A percentile compares a stretch with the other conserved stretches of the same genome.
These are phyloP conservation scores for Gentiana straminea DNA, from an alignment of 257 asterid genomes.

Conservation along the genomic window DNA sequence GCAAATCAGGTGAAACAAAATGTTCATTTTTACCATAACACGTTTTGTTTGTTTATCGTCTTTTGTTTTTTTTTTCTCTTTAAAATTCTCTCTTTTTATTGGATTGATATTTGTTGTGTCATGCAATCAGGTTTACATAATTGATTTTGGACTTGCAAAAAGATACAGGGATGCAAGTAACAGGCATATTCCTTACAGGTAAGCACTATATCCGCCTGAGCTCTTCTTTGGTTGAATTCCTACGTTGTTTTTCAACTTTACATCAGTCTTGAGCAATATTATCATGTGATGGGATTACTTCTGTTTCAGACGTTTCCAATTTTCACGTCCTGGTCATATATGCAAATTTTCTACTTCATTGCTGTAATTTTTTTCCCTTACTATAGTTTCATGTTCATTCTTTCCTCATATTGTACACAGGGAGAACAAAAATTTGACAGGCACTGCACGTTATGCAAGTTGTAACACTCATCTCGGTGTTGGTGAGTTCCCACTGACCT, in stretches of 20 bases:
- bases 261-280: too few relatives aligned
- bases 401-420: slow-evolving; percentile 29
- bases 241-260: too few relatives aligned
- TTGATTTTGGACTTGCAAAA: slow-evolving; percentile 90
- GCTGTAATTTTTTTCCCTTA: neutral
- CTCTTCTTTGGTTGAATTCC: too few relatives aligned
- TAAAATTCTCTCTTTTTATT: neutral
- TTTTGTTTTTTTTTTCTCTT: neutral
- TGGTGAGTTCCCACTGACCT: slow-evolving; percentile 34
- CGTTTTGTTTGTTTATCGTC: neutral
- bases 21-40: neutral
- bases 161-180: slow-evolving; percentile 66
- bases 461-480: slow-evolving; percentile 98
- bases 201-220: too few relatives aligned
- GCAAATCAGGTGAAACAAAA: slow-evolving; percentile 28
- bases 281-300: too few relatives aligned
- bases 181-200: slow-evolving; percentile 86
- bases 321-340: neutral
- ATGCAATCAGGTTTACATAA: slow-evolving; percentile 48
- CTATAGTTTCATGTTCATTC: neutral
- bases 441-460: slow-evolving; percentile 99
- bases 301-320: neutral
- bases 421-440: slow-evolving; percentile 93
- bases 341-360: neutral
- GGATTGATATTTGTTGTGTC: slow-evolving; percentile 1